These are phyloP conservation scores for Coemansia sp. DNA, from an alignment of 192 early-diverging fungal genomes.

Conservation along the genomic window DNA sequence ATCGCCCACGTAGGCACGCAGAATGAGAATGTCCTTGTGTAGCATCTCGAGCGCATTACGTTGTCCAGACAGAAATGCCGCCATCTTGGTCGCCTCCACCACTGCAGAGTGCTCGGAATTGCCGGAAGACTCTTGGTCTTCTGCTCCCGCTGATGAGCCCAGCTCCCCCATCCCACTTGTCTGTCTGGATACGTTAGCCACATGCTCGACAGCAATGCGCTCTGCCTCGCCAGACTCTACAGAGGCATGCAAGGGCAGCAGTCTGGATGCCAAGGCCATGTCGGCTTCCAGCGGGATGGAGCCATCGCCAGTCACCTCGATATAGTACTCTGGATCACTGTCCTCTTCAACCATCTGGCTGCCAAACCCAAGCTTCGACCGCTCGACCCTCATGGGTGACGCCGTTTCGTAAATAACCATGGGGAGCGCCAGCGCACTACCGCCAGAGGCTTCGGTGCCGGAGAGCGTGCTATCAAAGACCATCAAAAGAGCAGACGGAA, in stretches of 20 bases:
- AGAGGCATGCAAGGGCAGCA: conserved; percentile 24
- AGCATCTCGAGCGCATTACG: conserved; percentile 49
- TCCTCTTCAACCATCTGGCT: not conserved
- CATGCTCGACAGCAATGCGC: conserved; percentile 47
- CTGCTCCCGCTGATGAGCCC: too few relatives aligned
- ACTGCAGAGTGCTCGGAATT: not conserved
- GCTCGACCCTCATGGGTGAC: conserved; percentile 15
- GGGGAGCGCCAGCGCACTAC: conserved; percentile 20
- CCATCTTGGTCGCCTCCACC: conserved; percentile 13
- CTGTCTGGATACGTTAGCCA: conserved; percentile 19
- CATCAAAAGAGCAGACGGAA: conserved; percentile 34
- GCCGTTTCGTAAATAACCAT: conserved; percentile 39
- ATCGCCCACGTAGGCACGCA: conserved; percentile 40
- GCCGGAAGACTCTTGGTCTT: conserved; percentile 7
- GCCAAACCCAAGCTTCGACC: conserved; percentile 12
- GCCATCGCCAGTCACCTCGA: conserved; percentile 9
- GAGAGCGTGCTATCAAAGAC: conserved; percentile 38
- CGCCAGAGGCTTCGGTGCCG: conserved; percentile 4
- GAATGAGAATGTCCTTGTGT: conserved; percentile 29
- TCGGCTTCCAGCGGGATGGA: not conserved
- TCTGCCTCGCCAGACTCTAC: conserved; percentile 51
- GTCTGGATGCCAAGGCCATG: conserved; percentile 28
- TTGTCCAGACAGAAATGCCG: conserved; percentile 39
- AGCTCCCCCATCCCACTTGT: too few relatives aligned
- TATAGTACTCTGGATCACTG: not conserved